Conservation (phyloP, 495 filamentous ascomycete genomes). For the Penicillium diatomitis region DNA sequence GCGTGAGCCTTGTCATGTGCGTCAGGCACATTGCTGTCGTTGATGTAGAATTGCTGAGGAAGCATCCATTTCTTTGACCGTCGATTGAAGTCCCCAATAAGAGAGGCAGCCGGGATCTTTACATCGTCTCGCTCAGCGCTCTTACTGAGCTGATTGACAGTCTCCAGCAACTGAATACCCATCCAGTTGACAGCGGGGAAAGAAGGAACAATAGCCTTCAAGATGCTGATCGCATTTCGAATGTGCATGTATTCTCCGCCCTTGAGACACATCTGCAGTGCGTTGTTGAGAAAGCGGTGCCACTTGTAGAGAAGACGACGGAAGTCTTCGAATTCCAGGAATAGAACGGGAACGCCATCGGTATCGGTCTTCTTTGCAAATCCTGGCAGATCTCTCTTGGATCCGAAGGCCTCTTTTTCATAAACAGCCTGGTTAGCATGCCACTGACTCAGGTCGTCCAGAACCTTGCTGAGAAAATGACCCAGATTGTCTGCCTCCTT, state of each 20-base stretch:
- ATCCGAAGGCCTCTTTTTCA: slow-evolving; percentile 66
- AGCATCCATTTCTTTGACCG: slow-evolving; percentile 75
- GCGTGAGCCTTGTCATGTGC: slow-evolving; percentile 17
- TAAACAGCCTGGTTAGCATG: slow-evolving; percentile 68
- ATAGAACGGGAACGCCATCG: slow-evolving; percentile 53
- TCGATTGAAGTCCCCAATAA: slow-evolving; percentile 73
- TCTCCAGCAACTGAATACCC: slow-evolving; percentile 58
- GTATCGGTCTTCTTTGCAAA: slow-evolving; percentile 56
- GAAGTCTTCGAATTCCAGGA: slow-evolving; percentile 79
- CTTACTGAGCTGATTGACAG: slow-evolving; percentile 55
- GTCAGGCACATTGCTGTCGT: slow-evolving; percentile 13
- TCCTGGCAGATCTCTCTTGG: slow-evolving; percentile 53
- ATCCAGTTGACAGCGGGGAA: slow-evolving; percentile 89
- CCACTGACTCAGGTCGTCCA: slow-evolving; percentile 74
- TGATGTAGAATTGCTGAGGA: slow-evolving; percentile 61
- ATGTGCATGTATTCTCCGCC: slow-evolving; percentile 95
- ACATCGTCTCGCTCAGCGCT: slow-evolving; percentile 78
- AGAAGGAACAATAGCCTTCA: slow-evolving; percentile 66
- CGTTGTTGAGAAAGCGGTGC: slow-evolving; percentile 69
- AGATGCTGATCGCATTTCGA: slow-evolving; percentile 84
- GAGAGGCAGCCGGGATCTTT: slow-evolving; percentile 76
- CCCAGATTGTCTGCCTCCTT: slow-evolving; percentile 87
- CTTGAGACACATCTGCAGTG: slow-evolving; percentile 68
- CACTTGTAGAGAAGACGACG: slow-evolving; percentile 77
- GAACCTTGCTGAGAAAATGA: slow-evolving; percentile 71